These are phyloP conservation scores for Ampelocalamus luodianensis DNA, from an alignment of 176 grass and related monocot species.

Conservation along the genomic window DNA sequence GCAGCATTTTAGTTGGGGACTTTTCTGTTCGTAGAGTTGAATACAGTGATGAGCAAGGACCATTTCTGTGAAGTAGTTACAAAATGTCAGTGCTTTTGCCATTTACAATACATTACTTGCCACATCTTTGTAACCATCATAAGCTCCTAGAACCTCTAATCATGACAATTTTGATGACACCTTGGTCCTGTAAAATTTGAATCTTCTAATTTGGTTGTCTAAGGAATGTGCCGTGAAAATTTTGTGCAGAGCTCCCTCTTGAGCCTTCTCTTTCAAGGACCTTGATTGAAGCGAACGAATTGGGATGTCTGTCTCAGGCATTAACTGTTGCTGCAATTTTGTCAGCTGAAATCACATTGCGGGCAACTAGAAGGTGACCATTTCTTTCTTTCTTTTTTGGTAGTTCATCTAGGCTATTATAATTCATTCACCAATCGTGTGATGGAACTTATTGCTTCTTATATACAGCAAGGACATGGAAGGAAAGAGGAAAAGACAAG, in stretches of 20 bases:
- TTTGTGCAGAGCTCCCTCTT: constrained; percentile 78
- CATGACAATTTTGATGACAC: not conserved
- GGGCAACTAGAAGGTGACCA: constrained; percentile 54
- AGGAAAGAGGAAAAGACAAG: constrained; percentile 76
- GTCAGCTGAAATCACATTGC: constrained; percentile 90
- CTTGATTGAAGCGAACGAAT: constrained; percentile 86
- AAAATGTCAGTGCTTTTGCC: not conserved
- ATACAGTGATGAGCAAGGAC: not conserved
- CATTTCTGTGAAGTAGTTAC: not conserved
- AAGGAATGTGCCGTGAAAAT: constrained; percentile 22
- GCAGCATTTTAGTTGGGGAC: not conserved
- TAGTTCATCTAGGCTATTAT: constrained; percentile 5
- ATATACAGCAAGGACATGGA: constrained; percentile 71
- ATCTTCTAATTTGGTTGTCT: constrained; percentile 36
- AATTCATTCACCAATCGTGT: constrained; percentile 16
- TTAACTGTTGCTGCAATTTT: constrained; percentile 85
- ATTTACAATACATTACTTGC: not conserved
- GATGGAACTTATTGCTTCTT: constrained; percentile 23
- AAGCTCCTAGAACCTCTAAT: not conserved
- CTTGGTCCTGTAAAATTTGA: not conserved
- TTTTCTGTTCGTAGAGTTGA: not conserved
- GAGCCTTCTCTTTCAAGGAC: constrained; percentile 96
- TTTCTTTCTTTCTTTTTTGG: not conserved
- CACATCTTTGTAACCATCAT: not conserved
- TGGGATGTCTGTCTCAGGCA: constrained; percentile 90